These are phyloP conservation scores for Pachysandra terminalis DNA, from an alignment of 164 flowering plant species.

Conservation along the genomic window DNA sequence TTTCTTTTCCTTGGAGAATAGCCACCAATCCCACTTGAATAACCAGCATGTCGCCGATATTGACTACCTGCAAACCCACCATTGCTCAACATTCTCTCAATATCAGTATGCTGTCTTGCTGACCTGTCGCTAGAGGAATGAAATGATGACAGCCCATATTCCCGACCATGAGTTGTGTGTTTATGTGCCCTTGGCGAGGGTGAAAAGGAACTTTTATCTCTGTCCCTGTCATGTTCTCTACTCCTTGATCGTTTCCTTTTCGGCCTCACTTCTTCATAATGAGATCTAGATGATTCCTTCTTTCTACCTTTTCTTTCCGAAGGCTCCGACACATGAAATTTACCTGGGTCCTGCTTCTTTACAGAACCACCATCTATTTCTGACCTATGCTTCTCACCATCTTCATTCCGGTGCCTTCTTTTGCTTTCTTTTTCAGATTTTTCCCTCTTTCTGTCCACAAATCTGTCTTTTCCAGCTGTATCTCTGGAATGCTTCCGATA, in stretches of 20 bases:
- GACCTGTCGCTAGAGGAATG: slow-evolving; percentile 39
- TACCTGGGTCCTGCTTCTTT: slow-evolving; percentile 35
- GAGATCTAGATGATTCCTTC: slow-evolving; percentile 36
- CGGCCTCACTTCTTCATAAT: slow-evolving; percentile 40
- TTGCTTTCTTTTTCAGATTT: slow-evolving; percentile 51
- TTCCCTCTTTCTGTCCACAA: slow-evolving; percentile 30
- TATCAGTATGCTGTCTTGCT: slow-evolving; percentile 43
- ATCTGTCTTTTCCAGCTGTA: slow-evolving; percentile 27
- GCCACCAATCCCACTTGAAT: slow-evolving; percentile 83
- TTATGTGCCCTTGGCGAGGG: slow-evolving; percentile 53
- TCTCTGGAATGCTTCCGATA: slow-evolving; percentile 31
- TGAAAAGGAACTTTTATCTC: slow-evolving; percentile 52
- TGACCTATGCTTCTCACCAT: slow-evolving; percentile 32
- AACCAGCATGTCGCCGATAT: slow-evolving; percentile 42
- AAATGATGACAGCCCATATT: slow-evolving; percentile 34
- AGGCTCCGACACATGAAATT: slow-evolving; percentile 28
- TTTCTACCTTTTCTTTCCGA: slow-evolving; percentile 39
- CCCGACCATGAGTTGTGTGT: slow-evolving; percentile 31
- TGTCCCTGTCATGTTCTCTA: slow-evolving; percentile 55
- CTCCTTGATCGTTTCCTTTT: slow-evolving; percentile 78
- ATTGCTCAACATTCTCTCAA: slow-evolving; percentile 45
- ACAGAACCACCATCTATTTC: slow-evolving; percentile 20
- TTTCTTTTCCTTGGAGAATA: slow-evolving; percentile 97
- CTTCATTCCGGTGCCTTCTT: slow-evolving; percentile 42
- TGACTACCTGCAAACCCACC: slow-evolving; percentile 43